phyloP scores from a whole-genome alignment of 208 protist genomes.

The Leishmania guyanensis region DNA sequence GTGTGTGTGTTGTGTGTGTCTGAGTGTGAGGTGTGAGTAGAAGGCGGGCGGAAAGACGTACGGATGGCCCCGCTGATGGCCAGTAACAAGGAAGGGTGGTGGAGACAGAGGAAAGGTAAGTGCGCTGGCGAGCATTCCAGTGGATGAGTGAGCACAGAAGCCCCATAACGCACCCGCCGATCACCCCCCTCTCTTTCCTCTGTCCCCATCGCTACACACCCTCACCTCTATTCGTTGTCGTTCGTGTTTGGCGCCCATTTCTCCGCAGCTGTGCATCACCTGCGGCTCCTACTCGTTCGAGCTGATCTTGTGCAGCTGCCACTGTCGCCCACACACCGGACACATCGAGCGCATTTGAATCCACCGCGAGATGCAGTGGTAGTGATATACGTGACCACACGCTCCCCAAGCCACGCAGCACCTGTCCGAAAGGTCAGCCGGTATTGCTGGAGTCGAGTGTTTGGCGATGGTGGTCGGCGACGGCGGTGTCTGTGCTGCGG shows the following conservation, averaged over 20 bases:
- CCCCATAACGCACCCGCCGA: background rate
- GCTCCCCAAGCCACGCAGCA: constrained; percentile 90
- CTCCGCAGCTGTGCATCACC: background rate
- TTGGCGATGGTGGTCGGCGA: background rate
- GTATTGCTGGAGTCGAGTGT: constrained; percentile 6
- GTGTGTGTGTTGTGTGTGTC: background rate
- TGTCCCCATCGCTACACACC: background rate
- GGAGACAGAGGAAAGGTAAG: background rate
- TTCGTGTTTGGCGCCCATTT: too few relatives aligned
- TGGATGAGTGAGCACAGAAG: background rate
- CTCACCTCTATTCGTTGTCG: background rate
- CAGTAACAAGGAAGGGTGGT: constrained; percentile 2
- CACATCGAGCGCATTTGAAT: constrained; percentile 50
- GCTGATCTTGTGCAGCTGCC: constrained; percentile 51
- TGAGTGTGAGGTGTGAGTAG: background rate
- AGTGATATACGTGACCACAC: constrained; percentile 78
- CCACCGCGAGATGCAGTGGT: constrained; percentile 72
- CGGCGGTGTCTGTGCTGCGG: background rate
- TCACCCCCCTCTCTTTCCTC: background rate
- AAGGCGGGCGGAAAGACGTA: background rate
- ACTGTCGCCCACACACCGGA: constrained; percentile 60
- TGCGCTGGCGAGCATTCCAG: background rate
- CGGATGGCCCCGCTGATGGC: background rate
- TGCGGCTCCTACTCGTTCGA: constrained; percentile 33
- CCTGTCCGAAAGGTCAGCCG: constrained; percentile 21